These are phyloP conservation scores for Penicillium macrosclerotiorum DNA, from an alignment of 495 filamentous ascomycete genomes.

Conservation along the genomic window DNA sequence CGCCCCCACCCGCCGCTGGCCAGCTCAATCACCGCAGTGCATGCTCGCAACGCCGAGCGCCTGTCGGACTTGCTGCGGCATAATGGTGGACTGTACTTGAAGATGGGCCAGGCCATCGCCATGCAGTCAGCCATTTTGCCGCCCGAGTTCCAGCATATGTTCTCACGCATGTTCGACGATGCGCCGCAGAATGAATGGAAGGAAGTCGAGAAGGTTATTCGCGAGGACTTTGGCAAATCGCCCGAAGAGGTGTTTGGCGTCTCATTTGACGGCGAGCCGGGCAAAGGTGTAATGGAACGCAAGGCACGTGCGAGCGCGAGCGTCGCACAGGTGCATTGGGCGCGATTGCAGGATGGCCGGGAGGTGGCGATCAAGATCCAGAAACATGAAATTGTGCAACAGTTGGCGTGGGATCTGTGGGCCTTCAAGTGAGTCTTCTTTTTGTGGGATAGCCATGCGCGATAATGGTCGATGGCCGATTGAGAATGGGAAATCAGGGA, in stretches of 20 bases:
- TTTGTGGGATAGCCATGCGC: no score
- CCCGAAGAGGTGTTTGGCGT: conserved; percentile 88
- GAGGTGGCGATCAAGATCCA: conserved; percentile 96
- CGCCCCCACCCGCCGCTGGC: conserved; percentile 68
- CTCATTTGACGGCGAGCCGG: conserved; percentile 64
- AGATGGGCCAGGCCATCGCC: conserved; percentile 96
- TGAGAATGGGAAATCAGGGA: no score
- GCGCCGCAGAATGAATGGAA: conserved; percentile 91
- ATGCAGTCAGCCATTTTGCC: conserved; percentile 96
- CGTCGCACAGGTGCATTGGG: conserved; percentile 97
- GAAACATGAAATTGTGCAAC: conserved; percentile 86
- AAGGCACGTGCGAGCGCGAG: conserved; percentile 83
- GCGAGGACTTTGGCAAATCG: conserved; percentile 80
- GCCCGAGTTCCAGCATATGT: conserved; percentile 93
- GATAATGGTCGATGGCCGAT: no score
- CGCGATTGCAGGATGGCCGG: conserved; percentile 73
- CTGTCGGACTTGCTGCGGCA: conserved; percentile 72
- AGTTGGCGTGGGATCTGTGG: conserved; percentile 92
- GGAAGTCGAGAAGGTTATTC: conserved; percentile 81
- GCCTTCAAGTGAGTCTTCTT: conserved; percentile 73
- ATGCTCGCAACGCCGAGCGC: conserved; percentile 77
- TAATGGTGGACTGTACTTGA: conserved; percentile 94
- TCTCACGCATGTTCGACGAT: conserved; percentile 95
- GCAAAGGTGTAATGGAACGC: conserved; percentile 83
- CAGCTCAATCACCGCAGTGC: conserved; percentile 66